Evolutionary conservation across 1,284 basidiomycete species (phyloP).

Genomic region (Cronartium quercuum): DNA sequence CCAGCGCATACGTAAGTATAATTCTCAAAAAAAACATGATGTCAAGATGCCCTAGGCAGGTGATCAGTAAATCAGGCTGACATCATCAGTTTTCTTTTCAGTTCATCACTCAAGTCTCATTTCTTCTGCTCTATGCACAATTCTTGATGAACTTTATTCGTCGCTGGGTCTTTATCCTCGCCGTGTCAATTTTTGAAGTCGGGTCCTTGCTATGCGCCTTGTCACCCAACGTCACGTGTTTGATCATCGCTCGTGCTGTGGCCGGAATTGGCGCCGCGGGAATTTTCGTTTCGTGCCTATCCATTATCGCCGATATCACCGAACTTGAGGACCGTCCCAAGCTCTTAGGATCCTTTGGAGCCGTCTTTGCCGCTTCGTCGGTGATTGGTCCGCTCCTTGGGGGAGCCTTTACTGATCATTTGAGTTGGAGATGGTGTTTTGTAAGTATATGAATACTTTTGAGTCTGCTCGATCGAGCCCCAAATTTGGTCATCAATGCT

Average conservation of each 20-base stretch:
- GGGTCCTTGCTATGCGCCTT: constrained; percentile 56
- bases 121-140: constrained; percentile 52
- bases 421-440: constrained; percentile 48
- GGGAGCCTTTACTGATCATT: constrained; percentile 47
- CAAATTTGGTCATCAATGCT: not conserved
- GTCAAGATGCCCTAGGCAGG: constrained; percentile 49
- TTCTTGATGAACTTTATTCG: constrained; percentile 51
- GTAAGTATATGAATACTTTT: not conserved
- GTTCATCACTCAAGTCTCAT: constrained; percentile 51
- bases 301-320: constrained; percentile 52
- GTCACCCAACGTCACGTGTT: constrained; percentile 50
- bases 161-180: constrained; percentile 53
- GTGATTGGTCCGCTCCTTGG: constrained; percentile 48
- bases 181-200: constrained; percentile 54
- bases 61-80: too few relatives aligned
- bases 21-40: constrained; percentile 44
- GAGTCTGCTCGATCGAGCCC: not conserved
- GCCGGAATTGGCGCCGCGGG: constrained; percentile 55
- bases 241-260: constrained; percentile 56
- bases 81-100: constrained; percentile 41
- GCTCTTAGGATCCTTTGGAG: constrained; percentile 48
- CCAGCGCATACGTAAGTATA: constrained; percentile 51
- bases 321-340: constrained; percentile 50
- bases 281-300: constrained; percentile 53
- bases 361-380: constrained; percentile 44